Evolutionary conservation across 2,329 filamentous ascomycete species (phyloP).

Genomic region (Hymenoscyphus fructigenus): DNA sequence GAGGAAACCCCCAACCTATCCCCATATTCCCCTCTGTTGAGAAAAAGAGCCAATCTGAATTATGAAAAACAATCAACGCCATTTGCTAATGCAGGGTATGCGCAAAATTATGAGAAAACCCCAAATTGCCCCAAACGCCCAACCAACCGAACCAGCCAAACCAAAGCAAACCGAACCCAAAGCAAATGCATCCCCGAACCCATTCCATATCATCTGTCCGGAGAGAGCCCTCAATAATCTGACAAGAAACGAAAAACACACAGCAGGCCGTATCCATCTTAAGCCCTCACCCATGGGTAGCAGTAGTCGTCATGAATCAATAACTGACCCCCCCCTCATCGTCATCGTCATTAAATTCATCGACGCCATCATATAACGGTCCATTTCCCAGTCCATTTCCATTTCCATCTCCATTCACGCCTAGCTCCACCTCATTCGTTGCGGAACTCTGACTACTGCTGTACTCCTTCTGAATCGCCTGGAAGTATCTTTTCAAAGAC

Average conservation of each 20-base stretch:
- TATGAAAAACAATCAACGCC: constrained; percentile 10
- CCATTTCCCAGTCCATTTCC: constrained; percentile 12
- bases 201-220: constrained; percentile 1
- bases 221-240: neutral
- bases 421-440: constrained; percentile 8
- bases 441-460: constrained; percentile 36
- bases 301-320: constrained; percentile 14
- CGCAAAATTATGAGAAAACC: constrained; percentile 18
- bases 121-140: neutral
- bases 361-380: constrained; percentile 8
- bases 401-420: constrained; percentile 16
- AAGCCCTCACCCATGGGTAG: neutral
- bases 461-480: constrained; percentile 81
- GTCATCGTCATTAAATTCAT: constrained; percentile 18
- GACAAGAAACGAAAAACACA: neutral
- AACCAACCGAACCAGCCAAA: neutral
- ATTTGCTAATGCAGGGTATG: constrained; percentile 29
- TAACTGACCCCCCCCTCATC: constrained; percentile 33
- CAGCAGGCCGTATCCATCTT: neutral
- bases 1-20: neutral
- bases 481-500: constrained; percentile 78
- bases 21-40: neutral
- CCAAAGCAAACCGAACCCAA: neutral
- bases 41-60: neutral
- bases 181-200: neutral